phyloP scores from a whole-genome alignment of 768 basidiomycete genomes.

The Termitomyces bulborhizus region DNA sequence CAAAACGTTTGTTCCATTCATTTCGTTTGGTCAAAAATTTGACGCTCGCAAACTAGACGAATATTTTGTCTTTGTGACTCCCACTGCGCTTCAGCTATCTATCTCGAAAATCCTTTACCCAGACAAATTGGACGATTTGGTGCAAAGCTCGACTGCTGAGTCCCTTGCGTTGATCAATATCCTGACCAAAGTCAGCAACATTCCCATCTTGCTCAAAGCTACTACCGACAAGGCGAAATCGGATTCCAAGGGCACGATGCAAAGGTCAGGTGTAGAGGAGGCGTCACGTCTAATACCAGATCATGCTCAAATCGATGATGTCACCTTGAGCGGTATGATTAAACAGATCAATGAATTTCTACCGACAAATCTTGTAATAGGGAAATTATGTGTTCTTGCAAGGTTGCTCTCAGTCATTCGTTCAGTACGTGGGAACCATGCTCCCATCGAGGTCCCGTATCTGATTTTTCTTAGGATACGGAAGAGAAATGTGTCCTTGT shows the following conservation, averaged over 20 bases:
- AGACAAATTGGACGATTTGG: conserved; percentile 60
- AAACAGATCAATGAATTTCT: background rate
- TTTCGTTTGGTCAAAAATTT: background rate
- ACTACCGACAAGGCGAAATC: conserved; percentile 56
- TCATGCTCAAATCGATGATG: conserved; percentile 56
- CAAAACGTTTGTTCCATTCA: conserved; percentile 61
- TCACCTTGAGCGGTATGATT: conserved; percentile 72
- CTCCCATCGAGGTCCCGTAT: background rate
- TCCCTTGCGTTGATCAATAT: conserved; percentile 75
- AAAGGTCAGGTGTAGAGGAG: conserved; percentile 46
- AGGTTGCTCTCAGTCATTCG: conserved; percentile 56
- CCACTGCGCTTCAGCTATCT: conserved; percentile 73
- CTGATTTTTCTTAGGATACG: conserved; percentile 42
- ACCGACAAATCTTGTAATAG: conserved; percentile 30
- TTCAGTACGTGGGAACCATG: conserved; percentile 33
- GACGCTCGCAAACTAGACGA: conserved; percentile 53
- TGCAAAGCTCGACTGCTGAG: conserved; percentile 67
- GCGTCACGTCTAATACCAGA: conserved; percentile 60
- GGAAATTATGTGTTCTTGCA: conserved; percentile 67
- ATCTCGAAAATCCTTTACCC: conserved; percentile 72
- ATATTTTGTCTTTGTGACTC: conserved; percentile 96
- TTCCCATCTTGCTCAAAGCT: conserved; percentile 82
- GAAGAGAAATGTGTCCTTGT: conserved; percentile 95
- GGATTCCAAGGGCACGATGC: conserved; percentile 32
- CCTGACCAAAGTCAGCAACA: conserved; percentile 89